phyloP scores from a whole-genome alignment of 1,284 basidiomycete genomes.

The Trametes pubescens region DNA sequence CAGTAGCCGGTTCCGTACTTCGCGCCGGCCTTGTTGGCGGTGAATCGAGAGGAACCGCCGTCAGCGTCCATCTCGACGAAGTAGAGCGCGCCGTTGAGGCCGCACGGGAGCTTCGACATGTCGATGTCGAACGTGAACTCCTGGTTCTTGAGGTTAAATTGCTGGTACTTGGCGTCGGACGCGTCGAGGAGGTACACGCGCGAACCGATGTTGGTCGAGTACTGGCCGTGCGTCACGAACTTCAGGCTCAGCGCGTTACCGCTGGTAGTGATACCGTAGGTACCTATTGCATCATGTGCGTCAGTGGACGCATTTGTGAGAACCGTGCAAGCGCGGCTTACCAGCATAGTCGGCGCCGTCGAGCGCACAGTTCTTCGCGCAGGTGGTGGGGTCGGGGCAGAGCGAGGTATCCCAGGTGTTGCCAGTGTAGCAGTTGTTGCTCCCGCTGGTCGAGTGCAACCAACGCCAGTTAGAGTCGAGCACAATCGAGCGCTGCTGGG shows the following conservation, averaged over 20 bases:
- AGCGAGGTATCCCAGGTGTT: conserved; percentile 44
- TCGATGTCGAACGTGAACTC: conserved; percentile 69
- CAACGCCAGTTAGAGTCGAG: conserved; percentile 51
- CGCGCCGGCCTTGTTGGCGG: conserved; percentile 57
- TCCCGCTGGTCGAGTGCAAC: conserved; percentile 43
- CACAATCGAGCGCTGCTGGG: conserved; percentile 37
- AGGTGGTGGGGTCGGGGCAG: conserved; percentile 45
- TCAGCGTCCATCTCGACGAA: conserved; percentile 51
- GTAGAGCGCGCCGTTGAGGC: conserved; percentile 61
- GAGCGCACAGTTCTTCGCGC: conserved; percentile 56
- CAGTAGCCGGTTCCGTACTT: conserved; percentile 66
- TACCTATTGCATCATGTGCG: conserved; percentile 27
- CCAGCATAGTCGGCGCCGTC: conserved; percentile 62
- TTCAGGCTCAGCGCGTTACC: conserved; percentile 58
- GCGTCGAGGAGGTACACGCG: conserved; percentile 60
- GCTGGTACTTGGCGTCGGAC: conserved; percentile 54
- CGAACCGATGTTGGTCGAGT: conserved; percentile 54
- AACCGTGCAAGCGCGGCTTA: conserved; percentile 39
- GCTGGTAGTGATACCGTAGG: conserved; percentile 50
- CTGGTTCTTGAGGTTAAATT: conserved; percentile 61
- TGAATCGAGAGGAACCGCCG: conserved; percentile 47
- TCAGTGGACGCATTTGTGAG: too few relatives aligned
- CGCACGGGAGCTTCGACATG: conserved; percentile 61
- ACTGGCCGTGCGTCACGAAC: conserved; percentile 49
- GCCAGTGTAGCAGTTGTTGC: conserved; percentile 47